These are phyloP conservation scores for Bruguiera hainesii DNA, from an alignment of 441 rosid species.

Conservation along the genomic window DNA sequence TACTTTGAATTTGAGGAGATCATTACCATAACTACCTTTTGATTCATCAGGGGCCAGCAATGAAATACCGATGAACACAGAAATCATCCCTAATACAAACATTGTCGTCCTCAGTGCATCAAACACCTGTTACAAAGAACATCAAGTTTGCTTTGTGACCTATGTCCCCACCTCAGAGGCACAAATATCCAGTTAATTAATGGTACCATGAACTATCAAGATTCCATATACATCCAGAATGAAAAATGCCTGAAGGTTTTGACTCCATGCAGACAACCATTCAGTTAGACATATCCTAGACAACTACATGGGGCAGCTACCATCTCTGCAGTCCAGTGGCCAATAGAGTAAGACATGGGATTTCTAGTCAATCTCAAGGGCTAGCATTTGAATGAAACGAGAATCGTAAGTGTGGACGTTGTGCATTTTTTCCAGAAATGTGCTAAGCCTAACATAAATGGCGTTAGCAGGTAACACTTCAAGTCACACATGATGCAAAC, in stretches of 20 bases:
- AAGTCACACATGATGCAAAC: too few species aligned
- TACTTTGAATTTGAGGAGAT: not conserved
- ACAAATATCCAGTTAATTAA: conserved; percentile 6
- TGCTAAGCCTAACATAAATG: not conserved
- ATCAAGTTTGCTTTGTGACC: conserved; percentile 12
- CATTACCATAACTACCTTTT: conserved; percentile 41
- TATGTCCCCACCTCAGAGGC: conserved; percentile 8
- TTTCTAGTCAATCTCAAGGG: conserved; percentile 1
- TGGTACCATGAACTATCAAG: conserved; percentile 1
- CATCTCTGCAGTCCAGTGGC: not conserved
- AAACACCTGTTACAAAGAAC: conserved; percentile 57
- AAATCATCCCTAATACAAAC: conserved; percentile 88
- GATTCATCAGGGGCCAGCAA: conserved; percentile 94
- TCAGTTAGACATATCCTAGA: not conserved
- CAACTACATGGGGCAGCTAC: not conserved
- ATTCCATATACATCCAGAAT: not conserved
- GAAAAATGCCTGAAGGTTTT: not conserved
- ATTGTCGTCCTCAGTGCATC: conserved; percentile 84
- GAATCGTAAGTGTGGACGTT: not conserved
- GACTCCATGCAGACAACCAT: not conserved
- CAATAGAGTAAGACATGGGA: not conserved
- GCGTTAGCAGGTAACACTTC: too few species aligned
- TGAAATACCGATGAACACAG: conserved; percentile 84
- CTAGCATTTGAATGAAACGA: not conserved
- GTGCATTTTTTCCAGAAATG: not conserved